Evolutionary conservation across 345 rosid genomes (phyloP).

Genomic region (Sisymbrium irio): DNA sequence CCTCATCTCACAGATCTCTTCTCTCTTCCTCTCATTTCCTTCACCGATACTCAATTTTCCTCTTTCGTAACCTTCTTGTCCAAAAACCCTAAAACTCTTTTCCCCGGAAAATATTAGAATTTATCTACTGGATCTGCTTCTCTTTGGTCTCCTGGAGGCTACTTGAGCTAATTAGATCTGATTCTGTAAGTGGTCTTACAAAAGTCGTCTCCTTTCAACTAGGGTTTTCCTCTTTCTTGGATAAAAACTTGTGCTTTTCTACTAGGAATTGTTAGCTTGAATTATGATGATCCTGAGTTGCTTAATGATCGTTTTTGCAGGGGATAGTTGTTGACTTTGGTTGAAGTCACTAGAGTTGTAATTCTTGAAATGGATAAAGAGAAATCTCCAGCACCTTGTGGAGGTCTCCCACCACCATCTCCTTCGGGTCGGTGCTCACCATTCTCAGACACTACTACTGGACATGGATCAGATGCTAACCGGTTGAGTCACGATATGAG

Average conservation of each 20-base stretch:
- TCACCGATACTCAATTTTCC: not conserved
- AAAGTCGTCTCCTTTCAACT: conserved; percentile 25
- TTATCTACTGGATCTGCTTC: not conserved
- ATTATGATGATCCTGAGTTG: not conserved
- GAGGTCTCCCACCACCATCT: conserved; percentile 58
- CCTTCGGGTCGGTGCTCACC: conserved; percentile 52
- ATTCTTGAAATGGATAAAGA: conserved; percentile 62
- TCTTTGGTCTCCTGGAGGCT: not conserved
- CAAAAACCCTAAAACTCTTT: not conserved
- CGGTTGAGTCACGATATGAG: conserved; percentile 72
- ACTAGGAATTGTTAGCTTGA: not conserved
- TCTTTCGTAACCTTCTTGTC: not conserved
- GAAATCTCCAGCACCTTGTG: conserved; percentile 46
- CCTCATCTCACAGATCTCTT: conserved; percentile 19
- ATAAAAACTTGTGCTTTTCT: conserved; percentile 2
- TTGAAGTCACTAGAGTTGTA: not conserved
- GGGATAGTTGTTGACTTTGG: not conserved
- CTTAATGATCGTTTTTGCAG: not conserved
- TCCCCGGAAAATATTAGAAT: not conserved
- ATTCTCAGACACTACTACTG: conserved; percentile 45
- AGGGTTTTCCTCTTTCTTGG: not conserved
- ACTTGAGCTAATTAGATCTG: conserved; percentile 13
- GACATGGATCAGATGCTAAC: conserved; percentile 52
- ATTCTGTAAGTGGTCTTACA: conserved; percentile 16
- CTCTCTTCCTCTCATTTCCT: conserved; percentile 16